Evolutionary conservation across 495 filamentous ascomycete species (phyloP), one percentile per base, ranked within the genome.

Genomic region (Penicillium fimorum): DNA sequence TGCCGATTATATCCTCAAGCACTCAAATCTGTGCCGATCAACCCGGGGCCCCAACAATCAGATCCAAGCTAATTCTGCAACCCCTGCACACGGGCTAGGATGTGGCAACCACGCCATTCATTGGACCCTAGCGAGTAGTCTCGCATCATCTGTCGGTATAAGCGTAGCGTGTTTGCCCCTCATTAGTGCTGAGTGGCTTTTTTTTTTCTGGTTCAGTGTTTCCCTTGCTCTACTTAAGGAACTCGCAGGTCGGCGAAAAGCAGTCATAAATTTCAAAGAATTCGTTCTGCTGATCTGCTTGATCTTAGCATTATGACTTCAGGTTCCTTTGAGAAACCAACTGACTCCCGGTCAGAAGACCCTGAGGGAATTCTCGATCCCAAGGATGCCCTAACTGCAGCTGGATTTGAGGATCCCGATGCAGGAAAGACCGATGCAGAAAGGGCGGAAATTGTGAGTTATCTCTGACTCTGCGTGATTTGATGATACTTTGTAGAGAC

Each of bases 381-480:
- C 0, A 32, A 50, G n/a, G 32, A 10, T 15, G 33, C 56, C 12
- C 56, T 61, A 1, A 61, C 56, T 43, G 46, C 67, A 5, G 58
- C 53, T 5, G 68, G 69, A 0, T 66, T 76, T 32, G 72, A 75
- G 42, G 86, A 90, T 59, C 88, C 87, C 1, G 89, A 92, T 63
- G 83, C 82, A 24, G 84, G 86, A 27, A 67, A 90, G 47, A 87
- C 76, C 46, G 80, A 79, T 1, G 87, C 82, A 37, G 89, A 92
- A 64, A 83, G 76, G 61, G 84, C 79, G 6, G 78, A 75, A 30
- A 83, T 89, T 62, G 90, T 92, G 71, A 64, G 83, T 63, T 18
- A 2, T 24, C 24, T 13, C 11, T n/a, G 0, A 29, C n/a, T 42
- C 30, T 6, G 18, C 4, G 17, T 37, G 35, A 42, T 35, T 50